Evolutionary conservation across 306 rosid genomes (phyloP).

Genomic region (Medicago lupulina): DNA sequence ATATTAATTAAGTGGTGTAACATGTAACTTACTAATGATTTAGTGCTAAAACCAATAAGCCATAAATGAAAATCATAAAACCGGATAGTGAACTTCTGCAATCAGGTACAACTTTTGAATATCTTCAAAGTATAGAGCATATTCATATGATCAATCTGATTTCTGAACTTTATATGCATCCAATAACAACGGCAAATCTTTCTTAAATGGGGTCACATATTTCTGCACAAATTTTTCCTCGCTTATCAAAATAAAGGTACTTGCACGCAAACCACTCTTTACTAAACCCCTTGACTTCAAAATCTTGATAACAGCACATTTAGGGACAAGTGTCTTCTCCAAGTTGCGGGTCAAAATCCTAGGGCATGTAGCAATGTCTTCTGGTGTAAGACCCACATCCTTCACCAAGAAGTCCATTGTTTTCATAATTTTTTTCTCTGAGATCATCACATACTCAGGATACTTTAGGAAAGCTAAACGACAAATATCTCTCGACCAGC

Average conservation of each 20-base stretch:
- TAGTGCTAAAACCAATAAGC: no score
- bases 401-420: not conserved
- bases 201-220: slow-evolving; percentile 27
- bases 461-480: not conserved
- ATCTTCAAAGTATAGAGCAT: no score
- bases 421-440: not conserved
- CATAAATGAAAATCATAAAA: no score
- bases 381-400: not conserved
- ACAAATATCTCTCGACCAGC: not conserved
- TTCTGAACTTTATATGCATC: slow-evolving; percentile 10
- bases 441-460: not conserved
- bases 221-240: slow-evolving; percentile 8
- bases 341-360: slow-evolving; percentile 20
- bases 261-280: not conserved
- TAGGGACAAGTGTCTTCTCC: slow-evolving; percentile 51
- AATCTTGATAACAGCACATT: slow-evolving; percentile 50
- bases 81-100: no score
- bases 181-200: slow-evolving; percentile 6
- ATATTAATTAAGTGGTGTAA: no score
- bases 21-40: no score
- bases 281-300: slow-evolving; percentile 37
- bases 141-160: not conserved
- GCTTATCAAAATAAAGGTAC: not conserved
- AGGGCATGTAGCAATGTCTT: slow-evolving; percentile 33
- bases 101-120: no score